These are phyloP conservation scores for Globisporangium nodosum DNA, from an alignment of 352 stramenopile species.

Conservation along the genomic window DNA sequence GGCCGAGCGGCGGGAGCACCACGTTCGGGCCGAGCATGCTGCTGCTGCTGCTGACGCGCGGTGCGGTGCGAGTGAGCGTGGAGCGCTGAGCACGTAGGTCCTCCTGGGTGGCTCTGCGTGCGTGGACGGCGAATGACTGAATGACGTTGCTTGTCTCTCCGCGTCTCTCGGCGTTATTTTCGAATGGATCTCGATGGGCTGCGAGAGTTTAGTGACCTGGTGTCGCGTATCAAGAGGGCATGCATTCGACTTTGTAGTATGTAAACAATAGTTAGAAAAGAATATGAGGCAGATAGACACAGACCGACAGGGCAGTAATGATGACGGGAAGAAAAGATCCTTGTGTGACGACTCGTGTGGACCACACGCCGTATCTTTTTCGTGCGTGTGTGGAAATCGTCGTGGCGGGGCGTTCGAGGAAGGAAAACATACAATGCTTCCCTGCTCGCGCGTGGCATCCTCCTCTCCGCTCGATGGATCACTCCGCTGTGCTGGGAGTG, in stretches of 20 bases:
- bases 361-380: background rate
- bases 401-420: background rate
- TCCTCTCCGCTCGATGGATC: background rate
- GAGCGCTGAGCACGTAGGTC: constrained; percentile 3
- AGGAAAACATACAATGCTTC: background rate
- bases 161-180: constrained; percentile 14
- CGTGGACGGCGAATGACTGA: constrained; percentile 10
- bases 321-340: background rate
- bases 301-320: too few relatives aligned
- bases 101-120: constrained; percentile 9
- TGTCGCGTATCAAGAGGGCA: background rate
- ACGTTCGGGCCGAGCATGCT: constrained; percentile 32
- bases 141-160: constrained; percentile 13
- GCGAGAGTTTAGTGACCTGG: background rate
- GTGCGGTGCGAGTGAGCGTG: background rate
- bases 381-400: too few relatives aligned
- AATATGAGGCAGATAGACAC: background rate
- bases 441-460: background rate
- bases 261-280: background rate
- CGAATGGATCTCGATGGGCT: constrained; percentile 6
- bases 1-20: constrained; percentile 50
- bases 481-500: too few relatives aligned
- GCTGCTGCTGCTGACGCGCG: background rate
- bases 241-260: background rate
- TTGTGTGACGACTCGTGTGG: background rate